These are phyloP conservation scores for Saturnispora gosingensis DNA, from an alignment of 805 yeast species.

Conservation along the genomic window DNA sequence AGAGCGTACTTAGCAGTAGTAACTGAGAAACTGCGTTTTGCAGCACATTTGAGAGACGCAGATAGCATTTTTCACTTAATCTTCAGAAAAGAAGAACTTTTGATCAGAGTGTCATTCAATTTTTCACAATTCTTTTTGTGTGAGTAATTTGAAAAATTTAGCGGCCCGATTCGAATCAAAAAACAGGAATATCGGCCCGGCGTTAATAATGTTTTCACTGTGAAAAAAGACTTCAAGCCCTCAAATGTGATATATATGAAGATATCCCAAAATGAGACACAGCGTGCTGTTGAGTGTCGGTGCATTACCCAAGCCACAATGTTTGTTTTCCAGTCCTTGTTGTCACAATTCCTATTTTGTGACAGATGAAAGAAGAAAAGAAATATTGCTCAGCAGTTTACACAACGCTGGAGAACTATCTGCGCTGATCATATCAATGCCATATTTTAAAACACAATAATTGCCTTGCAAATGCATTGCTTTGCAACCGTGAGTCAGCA, in stretches of 20 bases:
- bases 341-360: too few species aligned
- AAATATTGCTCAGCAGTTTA: not conserved
- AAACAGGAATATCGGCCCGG: not conserved
- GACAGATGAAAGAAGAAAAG: not conserved
- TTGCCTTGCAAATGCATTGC: too few species aligned
- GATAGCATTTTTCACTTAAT: constrained; percentile 3
- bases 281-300: too few species aligned
- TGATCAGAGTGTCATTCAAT: not conserved
- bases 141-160: constrained; percentile 3
- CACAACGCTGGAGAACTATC: too few species aligned
- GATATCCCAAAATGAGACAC: too few species aligned
- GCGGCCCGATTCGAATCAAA: not conserved
- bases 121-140: not conserved
- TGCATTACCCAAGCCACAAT: too few species aligned
- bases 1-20: not conserved
- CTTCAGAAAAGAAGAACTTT: not conserved
- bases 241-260: not conserved
- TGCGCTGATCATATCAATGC: too few species aligned
- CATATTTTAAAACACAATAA: too few species aligned
- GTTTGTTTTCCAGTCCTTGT: not conserved
- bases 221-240: too few species aligned
- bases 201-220: not conserved
- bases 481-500: too few species aligned
- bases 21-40: not conserved
- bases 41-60: not conserved